Evolutionary conservation across 106 monocot genomes (phyloP), one percentile per base, ranked within the genome.

Genomic region (Allium fistulosum): DNA sequence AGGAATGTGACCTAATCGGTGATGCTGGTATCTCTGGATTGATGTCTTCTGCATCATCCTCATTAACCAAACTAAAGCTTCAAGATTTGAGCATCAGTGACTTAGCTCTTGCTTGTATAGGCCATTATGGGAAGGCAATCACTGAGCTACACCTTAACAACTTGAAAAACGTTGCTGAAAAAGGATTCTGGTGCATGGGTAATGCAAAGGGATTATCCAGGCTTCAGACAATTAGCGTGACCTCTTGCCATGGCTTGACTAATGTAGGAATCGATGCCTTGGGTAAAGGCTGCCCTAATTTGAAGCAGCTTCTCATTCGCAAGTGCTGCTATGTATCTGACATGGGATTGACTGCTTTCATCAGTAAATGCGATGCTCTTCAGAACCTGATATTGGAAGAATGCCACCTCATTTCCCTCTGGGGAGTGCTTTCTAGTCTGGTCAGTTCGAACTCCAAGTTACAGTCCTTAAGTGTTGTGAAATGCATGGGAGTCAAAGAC

Each of bases 141-240:
- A 80, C 79, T 3, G 83, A 85, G 15, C 68, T 95, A 17, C 51
- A 53, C 5, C 71, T 95, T 18, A 53, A 65, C 10, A 51, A 71
- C 48, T 79, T 95, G 7, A 78, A 70, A 47, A 74, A 74, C 17
- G 80, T 95, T 9, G 79, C 57, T 7, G 94, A 95, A 62, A 81
- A 76, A 63, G 94, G 94, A 0, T 95, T 95, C 62, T 95, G 94
- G 94, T 87, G 91, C 22, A 88, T 95, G 90, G 94, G 91, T 6
- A 91, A 75, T 52, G 74, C 88, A 10, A 77, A 63, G 11, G 88
- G 88, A 46, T 49, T 95, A 72, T 79, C 70, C 57, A 95, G 79
- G 51, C 70, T 95, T 63, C 80, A 77, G 37, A 75, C 60, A 10
- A 50, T 88, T 27, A 37, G 48, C 1, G 75, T 91, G 67, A 71